Percentiles rank a stretch among this genome's conserved stretches.
Evolutionary conservation across 2,329 filamentous ascomycete genomes (phyloP).

Genomic region (Endoconidiophora laricicola): DNA sequence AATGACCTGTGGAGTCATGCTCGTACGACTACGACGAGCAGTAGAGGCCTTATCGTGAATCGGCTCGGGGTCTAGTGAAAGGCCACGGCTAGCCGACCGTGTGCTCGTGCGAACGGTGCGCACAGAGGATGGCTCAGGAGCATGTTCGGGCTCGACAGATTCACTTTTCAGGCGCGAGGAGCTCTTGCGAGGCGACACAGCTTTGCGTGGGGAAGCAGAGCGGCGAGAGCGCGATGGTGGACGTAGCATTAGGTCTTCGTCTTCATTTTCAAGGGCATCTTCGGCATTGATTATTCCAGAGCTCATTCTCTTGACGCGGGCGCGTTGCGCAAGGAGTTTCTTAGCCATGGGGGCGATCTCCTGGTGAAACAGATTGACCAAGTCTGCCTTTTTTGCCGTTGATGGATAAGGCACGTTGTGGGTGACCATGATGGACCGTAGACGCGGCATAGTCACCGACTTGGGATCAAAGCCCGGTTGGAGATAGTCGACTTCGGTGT

Average conservation of each 20-base stretch:
- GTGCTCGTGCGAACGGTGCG: constrained; percentile 5
- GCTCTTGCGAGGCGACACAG: constrained; percentile 15
- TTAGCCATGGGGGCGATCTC: constrained; percentile 63
- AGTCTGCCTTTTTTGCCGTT: constrained; percentile 78
- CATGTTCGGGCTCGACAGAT: constrained; percentile 7
- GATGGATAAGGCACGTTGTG: constrained; percentile 76
- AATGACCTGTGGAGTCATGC: constrained; percentile 9
- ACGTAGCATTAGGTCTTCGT: constrained; percentile 38
- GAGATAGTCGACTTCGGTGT: constrained; percentile 66
- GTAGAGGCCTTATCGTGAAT: constrained; percentile 25
- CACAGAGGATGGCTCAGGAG: constrained; percentile 1
- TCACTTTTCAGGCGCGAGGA: constrained; percentile 34
- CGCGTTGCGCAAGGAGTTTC: constrained; percentile 57
- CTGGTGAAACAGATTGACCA: constrained; percentile 69
- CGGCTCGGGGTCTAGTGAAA: constrained; percentile 32
- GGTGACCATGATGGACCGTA: constrained; percentile 80
- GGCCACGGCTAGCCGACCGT: constrained; percentile 9
- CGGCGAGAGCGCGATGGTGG: constrained; percentile 29
- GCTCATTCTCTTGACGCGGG: constrained; percentile 70
- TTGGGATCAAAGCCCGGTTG: constrained; percentile 72
- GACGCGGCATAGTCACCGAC: constrained; percentile 67
- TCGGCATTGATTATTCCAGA: constrained; percentile 59
- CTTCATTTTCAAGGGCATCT: constrained; percentile 33
- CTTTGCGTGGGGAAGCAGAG: constrained; percentile 38
- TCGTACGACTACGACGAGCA: constrained; percentile 7